Evolutionary conservation across 202 grass and related monocot genomes (phyloP).

Genomic region (Schoenoplectus triqueter): DNA sequence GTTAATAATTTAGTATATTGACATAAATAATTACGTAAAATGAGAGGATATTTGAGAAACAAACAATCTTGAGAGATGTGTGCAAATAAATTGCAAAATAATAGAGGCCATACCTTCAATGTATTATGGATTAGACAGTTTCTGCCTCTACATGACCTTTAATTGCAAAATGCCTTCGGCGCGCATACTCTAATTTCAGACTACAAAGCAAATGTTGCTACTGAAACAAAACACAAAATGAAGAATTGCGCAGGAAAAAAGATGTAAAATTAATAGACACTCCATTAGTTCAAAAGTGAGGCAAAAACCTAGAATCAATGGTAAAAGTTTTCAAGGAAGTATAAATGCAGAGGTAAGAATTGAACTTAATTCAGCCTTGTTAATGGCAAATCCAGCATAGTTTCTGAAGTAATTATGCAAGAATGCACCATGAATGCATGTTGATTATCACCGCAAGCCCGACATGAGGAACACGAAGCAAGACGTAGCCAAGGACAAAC

Average conservation of each 20-base stretch:
- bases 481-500: slow-evolving; percentile 56
- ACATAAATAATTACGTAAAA: not conserved
- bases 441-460: slow-evolving; percentile 34
- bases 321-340: not conserved
- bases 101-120: not conserved
- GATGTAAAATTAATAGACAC: not conserved
- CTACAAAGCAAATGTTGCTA: not conserved
- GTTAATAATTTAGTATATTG: not conserved
- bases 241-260: not conserved
- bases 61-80: not conserved
- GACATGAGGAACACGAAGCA: slow-evolving; percentile 51
- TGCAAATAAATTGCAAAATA: not conserved
- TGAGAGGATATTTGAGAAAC: not conserved
- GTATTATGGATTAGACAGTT: not conserved
- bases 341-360: not conserved
- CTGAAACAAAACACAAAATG: not conserved
- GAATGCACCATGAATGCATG: not conserved
- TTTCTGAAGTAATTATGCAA: not conserved
- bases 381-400: not conserved
- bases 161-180: not conserved
- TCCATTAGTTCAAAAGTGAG: not conserved
- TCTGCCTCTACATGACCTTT: not conserved
- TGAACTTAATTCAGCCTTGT: not conserved
- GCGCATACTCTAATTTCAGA: not conserved
- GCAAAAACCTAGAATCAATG: not conserved